Percentiles rank a stretch among this genome's conserved stretches.
These are phyloP conservation scores for Glarea lozoyensis DNA, from an alignment of 495 filamentous ascomycete species.

Conservation along the genomic window DNA sequence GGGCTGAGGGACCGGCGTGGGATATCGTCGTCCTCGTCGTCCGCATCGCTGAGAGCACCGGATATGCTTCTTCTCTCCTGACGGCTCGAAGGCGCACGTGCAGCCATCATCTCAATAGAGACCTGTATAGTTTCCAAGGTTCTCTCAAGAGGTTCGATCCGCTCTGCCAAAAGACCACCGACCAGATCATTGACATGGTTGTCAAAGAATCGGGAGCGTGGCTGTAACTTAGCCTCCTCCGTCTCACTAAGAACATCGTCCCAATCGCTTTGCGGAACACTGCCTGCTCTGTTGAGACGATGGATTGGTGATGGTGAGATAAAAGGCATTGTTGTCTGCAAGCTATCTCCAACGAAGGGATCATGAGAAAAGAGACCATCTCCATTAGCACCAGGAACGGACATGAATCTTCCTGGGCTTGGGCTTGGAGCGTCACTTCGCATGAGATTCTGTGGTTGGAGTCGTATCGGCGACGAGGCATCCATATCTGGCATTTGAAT, in stretches of 20 bases:
- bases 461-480: constrained; percentile 41
- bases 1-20: constrained; percentile 56
- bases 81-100: constrained; percentile 33
- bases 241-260: constrained; percentile 74
- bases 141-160: constrained; percentile 69
- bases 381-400: constrained; percentile 23
- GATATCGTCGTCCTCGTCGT: constrained; percentile 82
- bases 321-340: constrained; percentile 11
- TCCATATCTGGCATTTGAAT: constrained; percentile 29
- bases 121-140: constrained; percentile 67
- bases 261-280: constrained; percentile 79
- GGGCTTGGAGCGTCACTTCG: constrained; percentile 71
- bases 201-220: constrained; percentile 73
- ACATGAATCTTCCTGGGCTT: constrained; percentile 51
- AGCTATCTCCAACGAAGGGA: constrained; percentile 15
- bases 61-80: constrained; percentile 49
- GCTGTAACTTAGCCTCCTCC: constrained; percentile 71
- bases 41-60: constrained; percentile 62
- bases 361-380: constrained; percentile 23
- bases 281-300: constrained; percentile 53
- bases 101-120: constrained; percentile 40
- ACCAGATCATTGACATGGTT: constrained; percentile 79
- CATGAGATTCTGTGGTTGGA: constrained; percentile 43
- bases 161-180: constrained; percentile 64
- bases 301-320: constrained; percentile 47